Evolutionary conservation across 2,329 filamentous ascomycete species (phyloP).

Genomic region (Aschersonia sp.): DNA sequence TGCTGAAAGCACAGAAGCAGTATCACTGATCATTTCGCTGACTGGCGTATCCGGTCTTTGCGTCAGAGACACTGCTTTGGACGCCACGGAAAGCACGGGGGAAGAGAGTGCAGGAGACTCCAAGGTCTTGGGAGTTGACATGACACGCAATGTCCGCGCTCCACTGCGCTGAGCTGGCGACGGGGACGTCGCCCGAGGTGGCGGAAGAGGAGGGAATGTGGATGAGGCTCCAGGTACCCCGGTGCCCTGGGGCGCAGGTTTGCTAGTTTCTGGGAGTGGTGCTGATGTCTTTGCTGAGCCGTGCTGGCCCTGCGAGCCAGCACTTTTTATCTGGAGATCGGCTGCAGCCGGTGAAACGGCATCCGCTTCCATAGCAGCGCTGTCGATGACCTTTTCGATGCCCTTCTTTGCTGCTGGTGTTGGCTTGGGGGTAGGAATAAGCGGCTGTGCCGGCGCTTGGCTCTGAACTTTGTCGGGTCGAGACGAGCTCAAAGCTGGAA

Average conservation of each 20-base stretch:
- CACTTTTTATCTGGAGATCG: no score
- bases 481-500: constrained; percentile 39
- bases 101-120: constrained; percentile 33
- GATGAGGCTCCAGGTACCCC: constrained; percentile 8
- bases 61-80: constrained; percentile 14
- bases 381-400: constrained; percentile 14
- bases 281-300: constrained; percentile 5
- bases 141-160: constrained; percentile 53
- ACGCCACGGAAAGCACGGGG: constrained; percentile 13
- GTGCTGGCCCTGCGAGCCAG: not conserved
- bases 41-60: constrained; percentile 56
- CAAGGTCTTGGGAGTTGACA: constrained; percentile 37
- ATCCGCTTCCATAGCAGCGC: constrained; percentile 1
- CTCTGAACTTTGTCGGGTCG: constrained; percentile 20
- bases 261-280: not conserved
- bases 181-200: constrained; percentile 25
- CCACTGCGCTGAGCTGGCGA: constrained; percentile 35
- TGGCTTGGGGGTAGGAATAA: constrained; percentile 20
- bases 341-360: no score
- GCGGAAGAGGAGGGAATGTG: constrained; percentile 35
- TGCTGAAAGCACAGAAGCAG: constrained; percentile 56
- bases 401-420: constrained; percentile 17
- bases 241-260: not conserved
- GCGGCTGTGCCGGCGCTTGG: constrained; percentile 16
- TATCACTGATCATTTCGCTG: constrained; percentile 65